Evolutionary conservation across 1,284 basidiomycete genomes (phyloP).

Genomic region (Tilletia walkeri): DNA sequence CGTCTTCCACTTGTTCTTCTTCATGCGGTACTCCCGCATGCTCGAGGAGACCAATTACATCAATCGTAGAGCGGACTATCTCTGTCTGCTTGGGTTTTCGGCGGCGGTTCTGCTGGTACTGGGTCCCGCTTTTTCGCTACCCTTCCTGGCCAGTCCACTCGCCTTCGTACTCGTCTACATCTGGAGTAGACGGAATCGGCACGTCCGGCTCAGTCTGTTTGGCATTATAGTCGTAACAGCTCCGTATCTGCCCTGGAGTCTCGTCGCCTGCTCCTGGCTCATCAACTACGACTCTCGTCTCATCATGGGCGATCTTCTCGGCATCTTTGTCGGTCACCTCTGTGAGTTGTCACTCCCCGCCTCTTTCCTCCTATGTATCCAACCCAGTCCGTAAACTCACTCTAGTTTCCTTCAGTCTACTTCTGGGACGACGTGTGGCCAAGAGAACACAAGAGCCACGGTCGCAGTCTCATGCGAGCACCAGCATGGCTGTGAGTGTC

Average conservation of each 20-base stretch:
- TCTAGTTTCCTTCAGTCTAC: conserved; percentile 60
- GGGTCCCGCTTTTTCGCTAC: conserved; percentile 55
- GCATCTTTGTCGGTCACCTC: conserved; percentile 44
- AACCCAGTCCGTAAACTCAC: no score
- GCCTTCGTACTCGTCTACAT: conserved; percentile 80
- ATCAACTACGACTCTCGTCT: conserved; percentile 81
- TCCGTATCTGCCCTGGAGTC: conserved; percentile 86
- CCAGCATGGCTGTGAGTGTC: conserved; percentile 73
- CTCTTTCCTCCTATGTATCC: no score
- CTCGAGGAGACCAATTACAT: conserved; percentile 93
- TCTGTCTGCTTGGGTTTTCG: conserved; percentile 80
- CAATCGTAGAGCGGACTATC: conserved; percentile 80
- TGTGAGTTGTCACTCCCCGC: conserved; percentile 34
- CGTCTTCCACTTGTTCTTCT: conserved; percentile 95
- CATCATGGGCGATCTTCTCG: conserved; percentile 75
- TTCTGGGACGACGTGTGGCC: conserved; percentile 94
- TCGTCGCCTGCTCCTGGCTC: conserved; percentile 84
- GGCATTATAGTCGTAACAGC: conserved; percentile 91
- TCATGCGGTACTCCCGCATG: conserved; percentile 94
- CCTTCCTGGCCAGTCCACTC: conserved; percentile 35
- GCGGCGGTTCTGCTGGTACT: conserved; percentile 64
- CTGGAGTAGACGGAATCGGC: conserved; percentile 90
- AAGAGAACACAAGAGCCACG: conserved; percentile 79
- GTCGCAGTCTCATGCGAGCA: conserved; percentile 72
- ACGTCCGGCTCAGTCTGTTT: conserved; percentile 90